Evolutionary conservation across 1,139 yeast genomes (phyloP).

Genomic region (Hyphopichia buzzinii): DNA sequence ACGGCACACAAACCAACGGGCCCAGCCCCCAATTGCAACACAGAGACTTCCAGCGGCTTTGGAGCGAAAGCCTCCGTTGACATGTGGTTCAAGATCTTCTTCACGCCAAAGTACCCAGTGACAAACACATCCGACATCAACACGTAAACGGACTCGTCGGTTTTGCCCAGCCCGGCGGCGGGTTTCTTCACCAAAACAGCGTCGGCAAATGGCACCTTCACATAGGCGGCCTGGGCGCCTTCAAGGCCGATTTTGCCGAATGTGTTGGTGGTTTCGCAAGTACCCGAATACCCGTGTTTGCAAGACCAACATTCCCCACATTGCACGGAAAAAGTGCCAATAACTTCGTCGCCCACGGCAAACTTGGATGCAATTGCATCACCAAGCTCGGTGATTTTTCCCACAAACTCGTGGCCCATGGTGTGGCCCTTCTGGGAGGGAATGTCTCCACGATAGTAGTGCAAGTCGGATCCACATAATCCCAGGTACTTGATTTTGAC

Average conservation of each 20-base stretch:
- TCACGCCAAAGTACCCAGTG: conserved; percentile 61
- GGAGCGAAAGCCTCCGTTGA: conserved; percentile 17
- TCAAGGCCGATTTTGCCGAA: conserved; percentile 55
- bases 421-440: conserved; percentile 32
- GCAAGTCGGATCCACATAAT: conserved; percentile 62
- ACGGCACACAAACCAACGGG: conserved; percentile 65
- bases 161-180: conserved; percentile 11
- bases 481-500: conserved; percentile 55
- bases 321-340: conserved; percentile 53
- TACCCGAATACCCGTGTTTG: conserved; percentile 49
- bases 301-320: conserved; percentile 61
- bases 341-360: conserved; percentile 43
- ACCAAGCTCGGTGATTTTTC: conserved; percentile 41
- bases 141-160: conserved; percentile 48
- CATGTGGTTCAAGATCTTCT: conserved; percentile 46
- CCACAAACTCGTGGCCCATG: conserved; percentile 53
- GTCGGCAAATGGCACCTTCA: conserved; percentile 56
- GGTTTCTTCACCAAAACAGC: conserved; percentile 48
- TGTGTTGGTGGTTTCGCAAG: conserved; percentile 49
- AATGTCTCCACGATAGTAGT: conserved; percentile 58
- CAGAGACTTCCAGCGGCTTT: conserved; percentile 30
- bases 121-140: conserved; percentile 68
- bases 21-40: conserved; percentile 61
- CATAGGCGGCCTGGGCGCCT: conserved; percentile 63
- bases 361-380: conserved; percentile 27